Evolutionary conservation across 768 basidiomycete species (phyloP).

Genomic region (Paxillus rubicundulus): DNA sequence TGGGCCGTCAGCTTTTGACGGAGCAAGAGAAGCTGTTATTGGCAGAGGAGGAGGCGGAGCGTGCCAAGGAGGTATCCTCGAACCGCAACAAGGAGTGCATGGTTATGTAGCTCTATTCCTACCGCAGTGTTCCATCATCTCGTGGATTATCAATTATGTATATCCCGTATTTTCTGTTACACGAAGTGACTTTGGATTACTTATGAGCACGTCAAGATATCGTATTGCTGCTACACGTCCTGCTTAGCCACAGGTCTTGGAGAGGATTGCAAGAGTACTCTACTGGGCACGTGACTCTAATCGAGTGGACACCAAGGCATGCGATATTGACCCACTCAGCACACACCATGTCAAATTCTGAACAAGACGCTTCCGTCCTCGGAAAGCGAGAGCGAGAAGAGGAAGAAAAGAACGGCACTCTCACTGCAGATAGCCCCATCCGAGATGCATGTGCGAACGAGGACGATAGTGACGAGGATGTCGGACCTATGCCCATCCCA

Average conservation of each 20-base stretch:
- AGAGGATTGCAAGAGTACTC: neutral
- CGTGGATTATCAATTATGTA: neutral
- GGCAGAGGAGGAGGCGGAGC: conserved; percentile 49
- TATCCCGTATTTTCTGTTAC: neutral
- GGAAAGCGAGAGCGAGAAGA: conserved; percentile 60
- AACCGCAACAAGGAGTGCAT: conserved; percentile 47
- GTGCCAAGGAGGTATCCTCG: conserved; percentile 28
- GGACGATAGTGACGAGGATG: conserved; percentile 68
- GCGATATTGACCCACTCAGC: neutral
- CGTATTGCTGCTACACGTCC: too few species aligned
- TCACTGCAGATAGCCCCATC: conserved; percentile 25
- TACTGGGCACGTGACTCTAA: neutral
- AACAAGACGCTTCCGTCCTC: conserved; percentile 52
- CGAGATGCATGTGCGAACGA: conserved; percentile 24
- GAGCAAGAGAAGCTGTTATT: conserved; percentile 64
- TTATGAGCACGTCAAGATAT: too few species aligned
- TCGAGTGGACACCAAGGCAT: neutral
- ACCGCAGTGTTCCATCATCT: neutral
- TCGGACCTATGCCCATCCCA: conserved; percentile 85
- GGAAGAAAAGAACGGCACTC: conserved; percentile 12
- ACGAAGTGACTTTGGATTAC: too few species aligned
- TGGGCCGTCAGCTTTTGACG: conserved; percentile 45
- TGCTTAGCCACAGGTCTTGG: too few species aligned
- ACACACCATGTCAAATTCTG: conserved; percentile 41
- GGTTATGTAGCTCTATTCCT: conserved; percentile 45